Evolutionary conservation across 345 rosid species (phyloP), one percentile per base, ranked within the genome.

Genomic region (Raphanus raphanistrum): DNA sequence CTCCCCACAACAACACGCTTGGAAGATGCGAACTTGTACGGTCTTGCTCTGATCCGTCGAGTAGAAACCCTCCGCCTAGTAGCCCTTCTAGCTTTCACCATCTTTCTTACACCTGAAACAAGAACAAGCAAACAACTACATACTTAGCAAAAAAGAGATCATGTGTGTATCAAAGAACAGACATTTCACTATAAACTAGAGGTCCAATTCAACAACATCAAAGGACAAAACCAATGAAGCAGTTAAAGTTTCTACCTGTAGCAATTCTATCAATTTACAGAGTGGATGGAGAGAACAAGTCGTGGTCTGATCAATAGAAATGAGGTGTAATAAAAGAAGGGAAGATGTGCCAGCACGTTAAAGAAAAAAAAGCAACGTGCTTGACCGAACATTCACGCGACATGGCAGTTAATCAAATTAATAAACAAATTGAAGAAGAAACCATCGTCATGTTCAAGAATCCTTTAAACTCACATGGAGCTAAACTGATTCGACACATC

Each of bases 261-360:
- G 8, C 4, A 27, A 67, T 8, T 8, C 27, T 48, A 28, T 68
- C 71, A 67, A 45, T 31, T 31, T 16, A 32, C 0, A 55, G 63
- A 70, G 17, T 11, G 21, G 32, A 45, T 6, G 4, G 41, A 52
- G 73, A 52, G 41, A 68, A 9, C 11, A 12, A 33, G 74, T 58
- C 65, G 65, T 58, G 50, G 0, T 11, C 4, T 54, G 61, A 68
- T n/a, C 72, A 50, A 68, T n/a, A 27, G 1, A 43, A 45, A 27
- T 8, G 59, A 67, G 8, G 36, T 16, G 48, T 25, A 26, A 25
- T 28, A 58, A 35, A 33, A 8, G 52, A 26, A 28, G 36, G 32
- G 65, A 71, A 71, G 74, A 58, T 71, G 66, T 35, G 74, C 65
- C 1, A 71, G 36, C 74, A 71, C 66, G 66, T 71, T 71, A 71